Evolutionary conservation across 2,329 filamentous ascomycete genomes (phyloP).

Genomic region (Aureobasidium uvarum): DNA sequence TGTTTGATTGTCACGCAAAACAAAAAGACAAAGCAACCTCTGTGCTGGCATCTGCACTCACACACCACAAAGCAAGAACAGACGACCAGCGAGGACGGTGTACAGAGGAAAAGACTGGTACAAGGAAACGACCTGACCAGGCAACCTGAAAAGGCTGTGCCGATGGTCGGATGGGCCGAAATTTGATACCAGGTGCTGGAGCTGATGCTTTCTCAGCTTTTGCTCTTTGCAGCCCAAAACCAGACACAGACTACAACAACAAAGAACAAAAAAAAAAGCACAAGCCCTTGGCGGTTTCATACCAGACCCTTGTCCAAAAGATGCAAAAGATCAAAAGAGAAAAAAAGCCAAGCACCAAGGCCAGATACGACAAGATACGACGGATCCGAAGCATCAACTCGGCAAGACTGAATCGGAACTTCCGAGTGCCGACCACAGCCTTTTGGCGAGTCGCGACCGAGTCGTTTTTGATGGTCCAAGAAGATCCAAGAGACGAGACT

Average conservation of each 20-base stretch:
- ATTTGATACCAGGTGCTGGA: background rate
- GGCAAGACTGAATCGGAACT: background rate
- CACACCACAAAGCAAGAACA: background rate
- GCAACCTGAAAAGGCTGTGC: slow-evolving; percentile 1
- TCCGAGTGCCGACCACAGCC: background rate
- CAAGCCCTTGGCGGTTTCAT: slow-evolving; percentile 24
- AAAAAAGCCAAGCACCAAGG: background rate
- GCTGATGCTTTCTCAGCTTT: background rate
- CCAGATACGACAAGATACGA: slow-evolving; percentile 9
- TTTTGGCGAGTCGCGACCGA: background rate
- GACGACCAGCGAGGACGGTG: background rate
- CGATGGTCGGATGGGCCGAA: background rate
- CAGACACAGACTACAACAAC: background rate
- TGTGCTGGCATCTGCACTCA: background rate
- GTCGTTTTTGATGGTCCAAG: background rate
- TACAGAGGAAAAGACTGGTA: background rate
- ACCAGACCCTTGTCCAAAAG: slow-evolving; percentile 15
- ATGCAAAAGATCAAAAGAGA: background rate
- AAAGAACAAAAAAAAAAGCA: background rate
- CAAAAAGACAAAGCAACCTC: background rate
- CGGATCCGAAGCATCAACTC: background rate
- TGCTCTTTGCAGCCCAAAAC: background rate
- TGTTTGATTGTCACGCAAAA: background rate
- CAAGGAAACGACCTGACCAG: background rate
- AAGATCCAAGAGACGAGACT: background rate